Evolutionary conservation across 768 basidiomycete genomes (phyloP), one percentile per base, ranked within the genome.

Genomic region (Lactarius hengduanensis): DNA sequence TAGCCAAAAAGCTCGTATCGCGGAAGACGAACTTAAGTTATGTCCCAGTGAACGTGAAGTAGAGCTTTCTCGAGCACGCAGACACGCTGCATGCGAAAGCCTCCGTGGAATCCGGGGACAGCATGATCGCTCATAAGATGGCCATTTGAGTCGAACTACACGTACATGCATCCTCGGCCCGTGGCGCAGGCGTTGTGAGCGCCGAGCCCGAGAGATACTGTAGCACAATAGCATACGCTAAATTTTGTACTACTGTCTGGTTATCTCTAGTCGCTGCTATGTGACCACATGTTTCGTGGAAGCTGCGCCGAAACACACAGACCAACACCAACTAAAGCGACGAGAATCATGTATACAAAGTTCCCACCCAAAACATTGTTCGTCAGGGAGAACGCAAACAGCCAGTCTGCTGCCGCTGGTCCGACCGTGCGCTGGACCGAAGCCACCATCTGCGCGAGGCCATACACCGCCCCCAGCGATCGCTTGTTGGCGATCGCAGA

Each of bases 381-480:
- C 56, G 63, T 36, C 54, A 85, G 82, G 0, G 88, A 88, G 50
- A 89, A 72, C 32, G 89, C 85, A 77, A 86, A 91, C 60, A 88
- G 78, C 56, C 87, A 87, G 66, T 83, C 85, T 3, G 86, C 79
- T 3, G 78, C 70, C 18, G 83, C 82, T 5, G 86, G 86, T 28
- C 87, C 88, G 60, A 83, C 63, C 36, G 77, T 64, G 47, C 80
- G 77, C 73, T 75, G 76, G 67, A 78, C 70, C 41, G 78, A 78
- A 34, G 75, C 73, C 38, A 71, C 65, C 65, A 73, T 71, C 80
- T 81, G 74, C 22, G 73, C 72, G 26, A 77, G 32, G 63, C 89
- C 89, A 68, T 90, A 89, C 22, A 85, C 87, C 2, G 87, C 83
- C 7, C 89, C 89, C 6, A 90, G 80, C 10, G 85, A 83, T 11